Evolutionary conservation across 768 basidiomycete genomes (phyloP).

Genomic region (Psilocybe cyanescens): DNA sequence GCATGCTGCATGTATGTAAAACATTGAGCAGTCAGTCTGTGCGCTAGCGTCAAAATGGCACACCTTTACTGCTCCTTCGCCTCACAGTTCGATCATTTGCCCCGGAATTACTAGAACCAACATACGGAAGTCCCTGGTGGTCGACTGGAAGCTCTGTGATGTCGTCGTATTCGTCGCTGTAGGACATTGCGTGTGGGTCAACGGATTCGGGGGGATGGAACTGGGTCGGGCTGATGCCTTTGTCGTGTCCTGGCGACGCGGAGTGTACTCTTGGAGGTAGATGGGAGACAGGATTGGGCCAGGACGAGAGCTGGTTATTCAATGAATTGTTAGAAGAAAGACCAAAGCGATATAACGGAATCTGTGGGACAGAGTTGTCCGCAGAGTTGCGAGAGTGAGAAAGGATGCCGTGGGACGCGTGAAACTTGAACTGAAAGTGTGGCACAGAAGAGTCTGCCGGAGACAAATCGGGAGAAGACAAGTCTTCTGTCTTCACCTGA

Average conservation of each 20-base stretch:
- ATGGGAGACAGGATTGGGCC: conserved; percentile 31
- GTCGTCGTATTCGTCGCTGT: conserved; percentile 69
- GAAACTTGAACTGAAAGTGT: conserved; percentile 20
- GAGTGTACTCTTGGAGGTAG: conserved; percentile 16
- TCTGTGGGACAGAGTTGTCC: conserved; percentile 30
- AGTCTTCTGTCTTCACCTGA: conserved; percentile 45
- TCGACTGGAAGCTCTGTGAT: conserved; percentile 56
- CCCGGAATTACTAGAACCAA: conserved; percentile 1
- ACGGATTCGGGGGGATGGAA: conserved; percentile 13
- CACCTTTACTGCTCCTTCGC: conserved; percentile 79
- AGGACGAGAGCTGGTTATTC: conserved; percentile 26
- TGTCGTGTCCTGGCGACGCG: conserved; percentile 12
- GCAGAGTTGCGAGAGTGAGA: conserved; percentile 36
- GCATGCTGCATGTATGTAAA: conserved; percentile 55
- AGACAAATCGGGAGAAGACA: conserved; percentile 47
- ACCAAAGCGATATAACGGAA: conserved; percentile 39
- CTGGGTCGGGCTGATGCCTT: conserved; percentile 10
- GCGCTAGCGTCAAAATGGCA: conserved; percentile 15
- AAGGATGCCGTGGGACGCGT: conserved; percentile 37
- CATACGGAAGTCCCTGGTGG: conserved; percentile 21
- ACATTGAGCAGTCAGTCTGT: conserved; percentile 2
- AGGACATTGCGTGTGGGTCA: conserved; percentile 37
- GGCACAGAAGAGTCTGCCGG: conserved; percentile 25
- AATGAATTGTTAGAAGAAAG: conserved; percentile 15
- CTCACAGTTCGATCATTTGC: conserved; percentile 55